Percentiles rank a stretch among this genome's conserved stretches.
Evolutionary conservation across 2,329 filamentous ascomycete species (phyloP).

Genomic region (Nectriaceae sp.): DNA sequence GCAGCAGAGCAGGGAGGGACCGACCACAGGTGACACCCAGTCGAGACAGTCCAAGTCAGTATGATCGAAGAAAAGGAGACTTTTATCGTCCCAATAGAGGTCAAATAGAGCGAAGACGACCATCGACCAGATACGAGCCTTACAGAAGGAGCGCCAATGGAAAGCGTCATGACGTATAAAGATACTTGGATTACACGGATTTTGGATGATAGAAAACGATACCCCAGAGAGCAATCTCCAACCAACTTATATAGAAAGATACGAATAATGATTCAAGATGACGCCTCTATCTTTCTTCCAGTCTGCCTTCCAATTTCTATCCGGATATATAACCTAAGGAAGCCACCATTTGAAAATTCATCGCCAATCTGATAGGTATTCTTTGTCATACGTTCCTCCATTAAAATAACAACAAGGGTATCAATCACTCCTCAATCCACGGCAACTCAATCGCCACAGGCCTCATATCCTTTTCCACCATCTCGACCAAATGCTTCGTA

Average conservation of each 20-base stretch:
- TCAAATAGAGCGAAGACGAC: constrained; percentile 5
- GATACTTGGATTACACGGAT: background rate
- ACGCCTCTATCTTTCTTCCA: background rate
- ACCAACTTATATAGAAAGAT: background rate
- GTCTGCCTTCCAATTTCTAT: background rate
- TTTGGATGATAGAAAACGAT: constrained; percentile 23
- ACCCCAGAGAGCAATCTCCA: constrained; percentile 22
- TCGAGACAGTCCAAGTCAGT: background rate
- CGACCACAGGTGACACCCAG: background rate
- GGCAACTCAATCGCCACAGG: constrained; percentile 54
- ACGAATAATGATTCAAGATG: background rate
- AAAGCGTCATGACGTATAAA: constrained; percentile 1
- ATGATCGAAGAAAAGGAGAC: constrained; percentile 20
- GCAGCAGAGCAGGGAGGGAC: constrained; percentile 1
- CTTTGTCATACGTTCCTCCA: background rate
- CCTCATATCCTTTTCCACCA: constrained; percentile 51
- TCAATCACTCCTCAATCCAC: constrained; percentile 41
- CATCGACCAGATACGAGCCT: constrained; percentile 14
- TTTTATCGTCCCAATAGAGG: constrained; percentile 26
- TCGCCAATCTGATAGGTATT: no score
- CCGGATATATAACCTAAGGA: no score
- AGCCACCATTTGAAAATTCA: no score
- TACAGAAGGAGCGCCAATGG: constrained; percentile 13
- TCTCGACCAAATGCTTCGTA: constrained; percentile 54
- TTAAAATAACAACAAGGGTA: no score